Percentiles rank a stretch among this genome's conserved stretches.
Evolutionary conservation across 2,329 filamentous ascomycete genomes (phyloP).

Genomic region (Hypoxylon sp.): DNA sequence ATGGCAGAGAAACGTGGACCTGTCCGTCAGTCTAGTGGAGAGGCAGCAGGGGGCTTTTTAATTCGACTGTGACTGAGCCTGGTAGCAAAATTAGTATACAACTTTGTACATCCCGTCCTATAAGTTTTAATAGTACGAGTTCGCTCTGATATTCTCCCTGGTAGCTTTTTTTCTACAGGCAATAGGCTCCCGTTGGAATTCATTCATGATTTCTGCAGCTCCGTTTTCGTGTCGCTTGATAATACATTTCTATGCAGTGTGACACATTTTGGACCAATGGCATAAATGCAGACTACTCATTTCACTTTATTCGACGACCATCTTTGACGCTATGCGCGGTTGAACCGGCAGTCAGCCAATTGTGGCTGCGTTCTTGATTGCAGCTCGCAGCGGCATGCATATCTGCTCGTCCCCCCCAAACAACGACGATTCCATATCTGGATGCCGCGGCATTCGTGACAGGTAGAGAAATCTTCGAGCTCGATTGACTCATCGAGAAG

Average conservation of each 20-base stretch:
- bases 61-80: constrained; percentile 49
- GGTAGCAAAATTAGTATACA: constrained; percentile 53
- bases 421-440: constrained; percentile 39
- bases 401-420: constrained; percentile 34
- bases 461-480: constrained; percentile 23
- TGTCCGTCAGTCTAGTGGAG: constrained; percentile 45
- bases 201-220: constrained; percentile 26
- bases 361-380: constrained; percentile 36
- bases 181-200: constrained; percentile 8
- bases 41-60: constrained; percentile 45
- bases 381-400: constrained; percentile 45
- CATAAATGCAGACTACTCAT: constrained; percentile 16
- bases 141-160: constrained; percentile 34
- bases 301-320: constrained; percentile 37
- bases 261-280: constrained; percentile 38
- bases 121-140: constrained; percentile 53
- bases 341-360: constrained; percentile 36
- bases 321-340: constrained; percentile 42
- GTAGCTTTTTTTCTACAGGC: background rate
- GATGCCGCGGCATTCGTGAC: constrained; percentile 38
- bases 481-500: constrained; percentile 35
- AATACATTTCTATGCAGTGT: constrained; percentile 40
- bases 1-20: constrained; percentile 42
- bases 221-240: constrained; percentile 44
- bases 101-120: constrained; percentile 55